Base-by-base conservation (phyloP, 2,329 filamentous ascomycete species). In the Colletotrichum orchidophilum region DNA sequence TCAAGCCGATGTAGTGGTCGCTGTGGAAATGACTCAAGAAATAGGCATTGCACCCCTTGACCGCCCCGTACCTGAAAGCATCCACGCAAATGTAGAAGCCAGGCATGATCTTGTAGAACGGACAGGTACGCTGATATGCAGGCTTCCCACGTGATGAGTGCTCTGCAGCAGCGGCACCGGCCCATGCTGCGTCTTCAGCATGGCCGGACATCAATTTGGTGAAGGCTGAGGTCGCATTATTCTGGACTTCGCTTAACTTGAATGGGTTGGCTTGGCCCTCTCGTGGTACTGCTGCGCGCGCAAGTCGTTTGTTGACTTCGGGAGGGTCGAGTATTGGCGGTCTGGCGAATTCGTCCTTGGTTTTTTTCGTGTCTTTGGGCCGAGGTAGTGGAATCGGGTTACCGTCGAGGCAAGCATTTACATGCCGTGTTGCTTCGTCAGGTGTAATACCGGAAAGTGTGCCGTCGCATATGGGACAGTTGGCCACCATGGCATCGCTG, bases 21-120 rank as follows among this genome's bases (percentile, higher is more conserved):
- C 95, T 98, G 81, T 99, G 96, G 75, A 98, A 99, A 79, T 99
- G 96, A 76, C 95, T 98, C 12, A 99, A 87, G 75, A 99, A 99
- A 79, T 99, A 99, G 1, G 96, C 96, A 64, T 93, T 92, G 80
- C 95, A 97, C 0, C 94, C 95, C 78, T 97, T 88, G 0, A 99
- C 94, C 4, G 95, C 94, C 2, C 96, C 96, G 77, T 98, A 99
- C 24, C 96, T 91, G 78, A 99, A 97, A 0, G 96, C 96, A 81
- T 99, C 96, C 0, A 99, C 96, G 69, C 94, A 97, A 63, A 98
- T 97, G 74, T 88, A 94, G 77, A 98, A 93, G 0, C 94, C 95
- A 0, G 96, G 95, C 83, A 99, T 92, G 74, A 98, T 98, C 81
- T 99, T 99, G 85, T 99, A 99, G 77, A 99, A 99, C 0, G 96